phyloP scores from a whole-genome alignment of 2,329 filamentous ascomycete species.

The Alternaria sp. region DNA sequence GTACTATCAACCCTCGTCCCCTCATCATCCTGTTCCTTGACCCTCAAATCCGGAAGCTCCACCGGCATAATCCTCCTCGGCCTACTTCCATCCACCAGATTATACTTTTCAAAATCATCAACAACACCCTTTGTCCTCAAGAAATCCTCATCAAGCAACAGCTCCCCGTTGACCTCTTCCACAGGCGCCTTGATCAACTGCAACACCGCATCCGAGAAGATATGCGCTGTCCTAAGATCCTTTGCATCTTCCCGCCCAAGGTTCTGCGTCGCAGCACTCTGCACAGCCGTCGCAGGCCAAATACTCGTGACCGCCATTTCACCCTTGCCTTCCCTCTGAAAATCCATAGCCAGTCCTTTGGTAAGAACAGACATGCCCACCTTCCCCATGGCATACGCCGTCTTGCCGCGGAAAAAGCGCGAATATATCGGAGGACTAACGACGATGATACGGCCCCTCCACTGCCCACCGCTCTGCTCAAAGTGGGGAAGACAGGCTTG shows the following conservation, averaged over 20 bases:
- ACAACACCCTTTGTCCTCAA: constrained; percentile 72
- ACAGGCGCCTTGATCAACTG: constrained; percentile 71
- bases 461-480: constrained; percentile 57
- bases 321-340: constrained; percentile 68
- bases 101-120: constrained; percentile 76
- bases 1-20: constrained; percentile 74
- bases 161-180: constrained; percentile 70
- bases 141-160: constrained; percentile 84
- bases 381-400: constrained; percentile 80
- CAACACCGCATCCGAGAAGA: constrained; percentile 82
- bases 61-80: constrained; percentile 82
- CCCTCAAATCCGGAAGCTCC: constrained; percentile 72
- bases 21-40: constrained; percentile 82
- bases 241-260: constrained; percentile 55
- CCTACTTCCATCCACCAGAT: constrained; percentile 67
- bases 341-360: constrained; percentile 84
- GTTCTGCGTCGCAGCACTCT: constrained; percentile 75
- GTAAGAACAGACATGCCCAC: constrained; percentile 83
- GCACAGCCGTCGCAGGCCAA: constrained; percentile 82
- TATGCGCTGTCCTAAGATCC: constrained; percentile 71
- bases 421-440: constrained; percentile 87
- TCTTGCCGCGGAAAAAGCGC: constrained; percentile 85
- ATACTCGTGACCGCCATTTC: constrained; percentile 81
- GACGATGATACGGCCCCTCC: constrained; percentile 73
- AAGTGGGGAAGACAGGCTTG: constrained; percentile 75